These are phyloP conservation scores for Tilletia walkeri DNA, from an alignment of 1,284 basidiomycete species.

Conservation along the genomic window DNA sequence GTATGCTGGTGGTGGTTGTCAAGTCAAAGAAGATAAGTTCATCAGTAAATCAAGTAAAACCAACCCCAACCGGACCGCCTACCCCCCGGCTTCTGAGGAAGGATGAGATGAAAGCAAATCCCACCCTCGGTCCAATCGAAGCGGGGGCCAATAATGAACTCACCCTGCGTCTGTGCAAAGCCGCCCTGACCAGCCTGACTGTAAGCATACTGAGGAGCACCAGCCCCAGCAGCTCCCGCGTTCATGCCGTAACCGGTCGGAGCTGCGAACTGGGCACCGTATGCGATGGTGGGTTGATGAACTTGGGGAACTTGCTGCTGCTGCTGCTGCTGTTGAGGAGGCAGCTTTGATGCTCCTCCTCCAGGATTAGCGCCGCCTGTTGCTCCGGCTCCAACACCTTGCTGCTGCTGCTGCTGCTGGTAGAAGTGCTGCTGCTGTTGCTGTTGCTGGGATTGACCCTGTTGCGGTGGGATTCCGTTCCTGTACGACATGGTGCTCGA, in stretches of 20 bases:
- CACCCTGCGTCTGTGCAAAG: slow-evolving; percentile 49
- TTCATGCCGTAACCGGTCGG: slow-evolving; percentile 40
- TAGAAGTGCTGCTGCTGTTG: slow-evolving; percentile 11
- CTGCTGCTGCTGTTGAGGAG: slow-evolving; percentile 4
- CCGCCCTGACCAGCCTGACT: slow-evolving; percentile 45
- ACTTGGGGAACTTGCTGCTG: slow-evolving; percentile 29
- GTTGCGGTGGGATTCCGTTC: background rate
- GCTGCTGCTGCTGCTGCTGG: slow-evolving; percentile 5
- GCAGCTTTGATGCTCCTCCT: slow-evolving; percentile 21
- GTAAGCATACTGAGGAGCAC: slow-evolving; percentile 34
- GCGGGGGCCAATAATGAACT: slow-evolving; percentile 13
- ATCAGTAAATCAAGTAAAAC: background rate
- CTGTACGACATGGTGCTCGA: slow-evolving; percentile 6
- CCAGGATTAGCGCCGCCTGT: background rate
- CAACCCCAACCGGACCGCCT: no score
- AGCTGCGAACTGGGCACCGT: slow-evolving; percentile 45
- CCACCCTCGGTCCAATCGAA: no score
- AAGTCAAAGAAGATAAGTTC: background rate
- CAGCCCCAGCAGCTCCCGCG: background rate
- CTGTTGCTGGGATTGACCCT: background rate
- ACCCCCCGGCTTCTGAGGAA: no score
- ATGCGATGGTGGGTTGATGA: slow-evolving; percentile 46
- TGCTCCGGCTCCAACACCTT: background rate
- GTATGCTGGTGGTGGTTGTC: slow-evolving; percentile 29
- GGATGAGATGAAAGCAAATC: no score